Conservation (phyloP, 257 asterid species). For the Gentiana dahurica region DNA sequence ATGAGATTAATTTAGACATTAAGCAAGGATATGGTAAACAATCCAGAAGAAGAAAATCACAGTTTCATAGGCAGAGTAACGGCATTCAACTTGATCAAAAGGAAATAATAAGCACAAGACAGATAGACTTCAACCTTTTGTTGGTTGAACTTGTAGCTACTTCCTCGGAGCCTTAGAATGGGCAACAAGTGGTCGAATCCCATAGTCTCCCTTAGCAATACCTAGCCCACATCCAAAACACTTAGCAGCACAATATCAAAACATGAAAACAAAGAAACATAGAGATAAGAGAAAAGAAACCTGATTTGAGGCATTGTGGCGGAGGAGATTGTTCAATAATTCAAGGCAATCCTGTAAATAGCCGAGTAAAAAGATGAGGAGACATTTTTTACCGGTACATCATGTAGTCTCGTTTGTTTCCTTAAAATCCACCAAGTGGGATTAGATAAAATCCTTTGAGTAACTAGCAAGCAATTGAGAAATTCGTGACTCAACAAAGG, state of each 20-base stretch:
- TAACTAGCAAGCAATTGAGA: background rate
- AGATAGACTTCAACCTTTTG: slow-evolving; percentile 62
- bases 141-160: slow-evolving; percentile 76
- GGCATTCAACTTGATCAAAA: background rate
- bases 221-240: slow-evolving; percentile 34
- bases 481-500: background rate
- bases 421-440: too few species aligned
- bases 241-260: slow-evolving; percentile 9
- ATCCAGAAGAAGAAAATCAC: slow-evolving; percentile 7
- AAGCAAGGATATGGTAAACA: slow-evolving; percentile 14
- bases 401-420: too few species aligned
- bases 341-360: slow-evolving; percentile 83
- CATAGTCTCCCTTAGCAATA: slow-evolving; percentile 83
- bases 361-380: slow-evolving; percentile 2
- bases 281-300: slow-evolving; percentile 14
- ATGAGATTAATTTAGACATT: slow-evolving; percentile 14
- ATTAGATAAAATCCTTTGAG: background rate
- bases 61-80: slow-evolving; percentile 1
- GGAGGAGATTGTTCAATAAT: slow-evolving; percentile 80
- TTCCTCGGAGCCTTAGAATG: slow-evolving; percentile 80
- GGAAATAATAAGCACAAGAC: slow-evolving; percentile 9
- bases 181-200: slow-evolving; percentile 78
- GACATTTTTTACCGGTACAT: too few species aligned
- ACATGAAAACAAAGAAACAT: background rate
- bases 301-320: slow-evolving; percentile 85